A percentile compares a stretch with the other conserved stretches of the same genome.
These are phyloP conservation scores for Amborella trichopoda DNA, from an alignment of 164 flowering plant species.

Conservation along the genomic window DNA sequence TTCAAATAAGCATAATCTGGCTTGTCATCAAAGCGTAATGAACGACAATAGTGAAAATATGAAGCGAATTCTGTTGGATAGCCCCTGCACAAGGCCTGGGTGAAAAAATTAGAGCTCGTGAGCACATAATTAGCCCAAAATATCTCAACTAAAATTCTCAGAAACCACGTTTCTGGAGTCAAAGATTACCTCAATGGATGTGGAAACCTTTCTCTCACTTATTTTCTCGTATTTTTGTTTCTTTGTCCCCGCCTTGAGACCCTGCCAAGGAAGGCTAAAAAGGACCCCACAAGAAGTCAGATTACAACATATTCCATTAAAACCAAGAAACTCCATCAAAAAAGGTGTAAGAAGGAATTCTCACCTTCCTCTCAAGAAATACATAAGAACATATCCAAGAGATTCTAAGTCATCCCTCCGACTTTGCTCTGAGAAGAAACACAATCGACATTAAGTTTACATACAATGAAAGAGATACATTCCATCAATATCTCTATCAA, in stretches of 20 bases:
- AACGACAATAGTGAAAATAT: slow-evolving; percentile 64
- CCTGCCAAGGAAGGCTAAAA: slow-evolving; percentile 31
- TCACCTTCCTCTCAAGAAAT: slow-evolving; percentile 44
- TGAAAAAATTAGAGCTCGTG: neutral
- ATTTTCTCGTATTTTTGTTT: slow-evolving; percentile 65
- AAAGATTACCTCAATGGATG: slow-evolving; percentile 49
- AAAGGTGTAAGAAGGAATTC: neutral
- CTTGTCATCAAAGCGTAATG: slow-evolving; percentile 63
- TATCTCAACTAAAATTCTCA: neutral
- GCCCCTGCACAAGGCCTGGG: slow-evolving; percentile 57
- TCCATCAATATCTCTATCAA: too few species aligned
- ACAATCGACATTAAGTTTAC: neutral
- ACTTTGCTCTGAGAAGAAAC: slow-evolving; percentile 32
- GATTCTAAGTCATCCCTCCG: slow-evolving; percentile 49
- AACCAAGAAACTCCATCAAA: neutral
- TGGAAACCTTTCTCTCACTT: slow-evolving; percentile 61
- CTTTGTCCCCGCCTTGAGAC: slow-evolving; percentile 28
- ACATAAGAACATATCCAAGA: slow-evolving; percentile 48
- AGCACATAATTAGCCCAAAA: neutral
- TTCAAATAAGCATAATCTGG: slow-evolving; percentile 72
- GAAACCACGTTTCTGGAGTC: too few species aligned
- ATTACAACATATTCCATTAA: neutral
- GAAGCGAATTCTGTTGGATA: slow-evolving; percentile 61
- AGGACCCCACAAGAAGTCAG: neutral
- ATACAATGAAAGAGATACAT: neutral